A percentile compares a stretch with the other conserved stretches of the same genome.
These are phyloP conservation scores for Neurospora sp. DNA, from an alignment of 2,329 filamentous ascomycete genomes.

Conservation along the genomic window DNA sequence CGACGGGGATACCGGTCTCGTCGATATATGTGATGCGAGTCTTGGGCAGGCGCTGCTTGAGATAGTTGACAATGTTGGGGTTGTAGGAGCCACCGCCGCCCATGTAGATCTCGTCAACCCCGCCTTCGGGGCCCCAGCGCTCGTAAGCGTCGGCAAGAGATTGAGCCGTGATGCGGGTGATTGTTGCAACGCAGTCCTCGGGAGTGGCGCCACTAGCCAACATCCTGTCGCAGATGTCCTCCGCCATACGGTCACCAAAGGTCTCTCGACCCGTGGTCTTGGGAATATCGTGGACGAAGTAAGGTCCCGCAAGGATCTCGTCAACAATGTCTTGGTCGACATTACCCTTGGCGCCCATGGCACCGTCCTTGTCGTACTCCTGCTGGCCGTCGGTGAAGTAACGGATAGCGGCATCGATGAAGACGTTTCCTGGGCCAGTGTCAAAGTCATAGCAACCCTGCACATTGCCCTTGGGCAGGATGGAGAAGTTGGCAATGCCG, in stretches of 20 bases:
- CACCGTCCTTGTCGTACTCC: conserved; percentile 1
- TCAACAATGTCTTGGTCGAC: conserved; percentile 1
- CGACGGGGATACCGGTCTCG: neutral
- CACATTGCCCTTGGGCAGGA: conserved; percentile 2
- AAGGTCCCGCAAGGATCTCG: conserved; percentile 1
- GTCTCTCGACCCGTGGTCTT: conserved; percentile 1
- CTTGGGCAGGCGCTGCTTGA: neutral
- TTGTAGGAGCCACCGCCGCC: conserved; percentile 1
- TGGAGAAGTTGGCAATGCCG: conserved; percentile 2
- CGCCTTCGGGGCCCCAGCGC: neutral
- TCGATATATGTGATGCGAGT: conserved; percentile 1
- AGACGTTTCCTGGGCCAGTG: conserved; percentile 1
- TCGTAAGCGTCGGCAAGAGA: conserved; percentile 2
- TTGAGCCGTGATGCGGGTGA: neutral
- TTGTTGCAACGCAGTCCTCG: conserved; percentile 2
- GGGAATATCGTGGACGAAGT: conserved; percentile 1
- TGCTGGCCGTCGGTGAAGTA: neutral
- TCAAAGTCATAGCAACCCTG: conserved; percentile 1
- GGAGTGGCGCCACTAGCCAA: neutral
- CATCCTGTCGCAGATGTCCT: conserved; percentile 2
- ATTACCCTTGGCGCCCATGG: neutral
- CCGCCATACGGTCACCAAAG: conserved; percentile 2
- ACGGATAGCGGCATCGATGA: neutral
- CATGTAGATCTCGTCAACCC: conserved; percentile 2
- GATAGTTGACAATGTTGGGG: conserved; percentile 1